Percentiles rank a stretch among this genome's conserved stretches.
Conservation (phyloP, 257 asterid genomes). For the Penstemon barbatus region DNA sequence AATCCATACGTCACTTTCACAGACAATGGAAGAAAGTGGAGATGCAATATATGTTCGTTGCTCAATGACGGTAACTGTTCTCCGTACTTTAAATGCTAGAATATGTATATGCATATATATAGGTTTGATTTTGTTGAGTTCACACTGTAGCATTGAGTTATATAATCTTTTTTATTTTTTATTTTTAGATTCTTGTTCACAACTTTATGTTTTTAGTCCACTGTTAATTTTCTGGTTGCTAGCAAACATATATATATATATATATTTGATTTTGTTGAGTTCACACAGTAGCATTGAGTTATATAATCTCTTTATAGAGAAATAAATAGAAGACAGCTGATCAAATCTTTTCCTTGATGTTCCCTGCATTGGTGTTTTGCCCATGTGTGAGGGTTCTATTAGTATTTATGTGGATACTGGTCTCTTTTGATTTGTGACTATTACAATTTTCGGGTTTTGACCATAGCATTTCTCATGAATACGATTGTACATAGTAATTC, state of each 20-base stretch:
- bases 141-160: not conserved
- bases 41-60: conserved; percentile 76
- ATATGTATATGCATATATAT: not conserved
- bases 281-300: not conserved
- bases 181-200: not conserved
- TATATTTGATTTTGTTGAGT: too few species aligned
- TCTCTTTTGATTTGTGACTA: conserved; percentile 1
- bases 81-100: conserved; percentile 16
- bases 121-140: too few species aligned
- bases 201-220: not conserved
- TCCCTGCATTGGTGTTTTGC: conserved; percentile 8
- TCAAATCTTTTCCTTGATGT: conserved; percentile 4
- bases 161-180: not conserved
- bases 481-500: conserved; percentile 10
- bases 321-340: not conserved
- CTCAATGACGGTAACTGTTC: conserved; percentile 65
- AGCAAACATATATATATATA: not conserved
- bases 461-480: not conserved
- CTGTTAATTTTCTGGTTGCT: conserved; percentile 12
- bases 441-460: conserved; percentile 2
- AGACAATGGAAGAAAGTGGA: conserved; percentile 85
- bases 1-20: conserved; percentile 77
- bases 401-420: not conserved
- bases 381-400: not conserved
- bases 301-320: not conserved